Evolutionary conservation across 2,329 filamentous ascomycete genomes (phyloP), one percentile per base, ranked within the genome.

Genomic region (Colletotrichum gloeosporioides): DNA sequence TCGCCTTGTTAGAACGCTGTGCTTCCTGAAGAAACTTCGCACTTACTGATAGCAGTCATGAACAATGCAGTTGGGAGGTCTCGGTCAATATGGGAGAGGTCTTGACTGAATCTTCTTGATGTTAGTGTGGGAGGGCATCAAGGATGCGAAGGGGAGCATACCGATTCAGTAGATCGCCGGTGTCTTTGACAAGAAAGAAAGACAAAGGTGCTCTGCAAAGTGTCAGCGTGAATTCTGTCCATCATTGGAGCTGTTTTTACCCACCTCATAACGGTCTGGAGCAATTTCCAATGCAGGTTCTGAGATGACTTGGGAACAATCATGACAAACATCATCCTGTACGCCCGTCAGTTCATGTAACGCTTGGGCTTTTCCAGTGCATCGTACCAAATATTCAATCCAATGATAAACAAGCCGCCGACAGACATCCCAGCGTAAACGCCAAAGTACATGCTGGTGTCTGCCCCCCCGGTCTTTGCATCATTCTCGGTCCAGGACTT

Each of bases 391-490:
- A 75, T 62, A 8, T 72, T 61, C 1, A 67, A 22, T 5, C 69
- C 73, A 16, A 67, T 67, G 16, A 62, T n/a, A 4, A 67, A 12
- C 8, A 75, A 57, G 2, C 69, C 69, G 3, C 71, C 13, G 8
- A 62, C 0, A 81, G 71, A 6, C 12, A 74, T 73, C 2, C 57
- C 61, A 0, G 65, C 49, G 25, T 59, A 76, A 1, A 84, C 55
- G 3, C 82, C 82, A 25, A 83, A 78, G 55, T 83, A 84, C 57
- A 79, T 83, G n/a, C 71, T 75, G 25, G 79, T 79, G 22, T 75
- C 63, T 16, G 73, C 62, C 6, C 61, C 55, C 0, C 63, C 73
- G 0, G 79, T 77, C 70, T 79, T 79, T 3, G 70, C 18, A 64
- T 76, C 67, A 3, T 78, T 75, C 18, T 78, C 77, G 9, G 75